Evolutionary conservation across 2,329 filamentous ascomycete species (phyloP).

Genomic region (Ophiocordyceps robertsii): DNA sequence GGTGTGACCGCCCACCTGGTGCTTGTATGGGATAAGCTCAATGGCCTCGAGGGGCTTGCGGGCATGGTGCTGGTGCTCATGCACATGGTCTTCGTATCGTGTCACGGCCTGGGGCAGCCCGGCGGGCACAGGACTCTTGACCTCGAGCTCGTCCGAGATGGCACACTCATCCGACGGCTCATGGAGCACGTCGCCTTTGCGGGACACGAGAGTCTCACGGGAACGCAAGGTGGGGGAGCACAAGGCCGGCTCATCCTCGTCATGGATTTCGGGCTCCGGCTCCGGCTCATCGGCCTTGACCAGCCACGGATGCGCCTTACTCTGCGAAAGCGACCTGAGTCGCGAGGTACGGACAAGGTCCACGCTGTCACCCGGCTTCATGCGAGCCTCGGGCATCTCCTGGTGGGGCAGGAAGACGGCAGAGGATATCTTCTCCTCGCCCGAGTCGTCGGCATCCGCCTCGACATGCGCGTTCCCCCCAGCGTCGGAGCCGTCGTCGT

Average conservation of each 20-base stretch:
- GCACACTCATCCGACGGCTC: slow-evolving; percentile 24
- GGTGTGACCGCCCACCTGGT: slow-evolving; percentile 94
- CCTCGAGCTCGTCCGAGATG: slow-evolving; percentile 28
- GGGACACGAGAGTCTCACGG: slow-evolving; percentile 15
- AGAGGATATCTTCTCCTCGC: slow-evolving; percentile 77
- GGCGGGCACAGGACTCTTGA: slow-evolving; percentile 13
- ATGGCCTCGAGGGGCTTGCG: slow-evolving; percentile 71
- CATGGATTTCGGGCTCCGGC: slow-evolving; percentile 14
- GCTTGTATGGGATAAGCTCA: slow-evolving; percentile 90
- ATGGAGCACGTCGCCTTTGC: slow-evolving; percentile 16
- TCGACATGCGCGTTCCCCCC: slow-evolving; percentile 18
- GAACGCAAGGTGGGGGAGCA: slow-evolving; percentile 12
- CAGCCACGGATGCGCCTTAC: slow-evolving; percentile 36
- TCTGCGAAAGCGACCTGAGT: slow-evolving; percentile 27
- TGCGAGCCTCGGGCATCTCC: slow-evolving; percentile 26
- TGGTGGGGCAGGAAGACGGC: slow-evolving; percentile 73
- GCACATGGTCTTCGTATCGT: slow-evolving; percentile 32
- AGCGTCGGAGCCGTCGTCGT: slow-evolving; percentile 16
- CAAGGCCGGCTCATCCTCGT: slow-evolving; percentile 10
- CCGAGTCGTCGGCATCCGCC: slow-evolving; percentile 42
- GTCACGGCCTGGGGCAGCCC: slow-evolving; percentile 24
- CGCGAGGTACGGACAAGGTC: slow-evolving; percentile 31
- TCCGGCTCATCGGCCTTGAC: slow-evolving; percentile 42
- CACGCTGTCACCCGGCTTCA: slow-evolving; percentile 15
- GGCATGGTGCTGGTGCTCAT: slow-evolving; percentile 36